Conservation (phyloP, 2,329 filamentous ascomycete species). For the Calonectria pauciramosa region DNA sequence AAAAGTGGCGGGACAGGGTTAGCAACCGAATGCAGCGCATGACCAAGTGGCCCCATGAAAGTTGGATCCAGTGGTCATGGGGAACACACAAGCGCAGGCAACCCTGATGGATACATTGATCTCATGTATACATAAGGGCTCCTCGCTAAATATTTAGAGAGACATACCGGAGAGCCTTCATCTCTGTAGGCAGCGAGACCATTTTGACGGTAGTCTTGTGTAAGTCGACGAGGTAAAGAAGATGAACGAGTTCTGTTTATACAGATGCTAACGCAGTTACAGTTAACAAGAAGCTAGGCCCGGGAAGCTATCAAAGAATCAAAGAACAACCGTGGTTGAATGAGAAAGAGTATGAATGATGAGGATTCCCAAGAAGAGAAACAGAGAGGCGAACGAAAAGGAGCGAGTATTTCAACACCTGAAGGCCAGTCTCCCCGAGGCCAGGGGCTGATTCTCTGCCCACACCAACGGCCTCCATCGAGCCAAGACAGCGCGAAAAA, state of each 20-base stretch:
- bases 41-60: conserved; percentile 2
- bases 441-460: conserved; percentile 30
- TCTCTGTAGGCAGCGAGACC: conserved; percentile 63
- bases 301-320: too few species aligned
- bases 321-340: background rate
- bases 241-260: background rate
- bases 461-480: conserved; percentile 20
- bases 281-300: background rate
- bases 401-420: conserved; percentile 32
- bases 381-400: conserved; percentile 20
- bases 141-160: background rate
- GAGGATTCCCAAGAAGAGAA: conserved; percentile 21
- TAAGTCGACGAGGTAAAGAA: background rate
- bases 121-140: conserved; percentile 27
- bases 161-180: conserved; percentile 74
- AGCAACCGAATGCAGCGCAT: conserved; percentile 17
- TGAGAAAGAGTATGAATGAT: conserved; percentile 15
- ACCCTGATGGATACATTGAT: conserved; percentile 39
- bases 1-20: conserved; percentile 21
- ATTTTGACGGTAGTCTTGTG: conserved; percentile 35
- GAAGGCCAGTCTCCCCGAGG: conserved; percentile 21
- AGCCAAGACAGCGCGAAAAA: conserved; percentile 29
- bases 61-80: conserved; percentile 13
- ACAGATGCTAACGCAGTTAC: conserved; percentile 7
- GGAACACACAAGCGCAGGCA: conserved; percentile 8